Evolutionary conservation across 2,329 filamentous ascomycete genomes (phyloP), one percentile per base, ranked within the genome.

Genomic region (Dactylellina sp.): DNA sequence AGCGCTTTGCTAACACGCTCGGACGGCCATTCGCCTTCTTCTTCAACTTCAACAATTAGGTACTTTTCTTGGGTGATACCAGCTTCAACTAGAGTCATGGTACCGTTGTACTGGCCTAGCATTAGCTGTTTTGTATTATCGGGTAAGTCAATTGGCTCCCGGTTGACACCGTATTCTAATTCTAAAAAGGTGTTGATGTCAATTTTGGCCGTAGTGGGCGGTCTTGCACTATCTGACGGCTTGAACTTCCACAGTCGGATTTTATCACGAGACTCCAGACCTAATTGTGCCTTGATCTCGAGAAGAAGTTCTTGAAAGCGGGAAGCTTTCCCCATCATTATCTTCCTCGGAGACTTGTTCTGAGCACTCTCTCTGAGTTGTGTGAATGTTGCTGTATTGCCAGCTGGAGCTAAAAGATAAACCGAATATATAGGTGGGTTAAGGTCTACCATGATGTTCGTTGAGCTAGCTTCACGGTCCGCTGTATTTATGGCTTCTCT

Each of bases 351-450:
- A 3, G 86, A 82, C 14, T 86, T 86, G 39, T 86, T 84, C 62
- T 82, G 86, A 9, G 88, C 86, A 78, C 89, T 88, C 64, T 89
- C 86, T 39, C 86, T 83, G 4, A 84, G 83, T 20, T 87, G 81
- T 1, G 86, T 85, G 76, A 85, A 88, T 57, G 84, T 82, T 16
- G 85, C 83, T 1, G 87, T 87, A 7, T 81, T 80, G 77, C 84
- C 84, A 80, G 89, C 89, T 1, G 68, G 68, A 20, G 68, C 16
- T 4, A 98, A 84, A 77, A 94, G 92, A 79, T 96, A 88, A 72
- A 98, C 85, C 0, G 89, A 92, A 80, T 97, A 91, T 46, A 97
- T 85, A 0, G 92, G 92, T 2, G 93, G 95, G 78, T 93, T 88
- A 42, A 92, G 84, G 81, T 98, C 95, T 80, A 90, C 96, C 78